Evolutionary conservation across 345 rosid genomes (phyloP).

Genomic region (Arabidopsis suecica): DNA sequence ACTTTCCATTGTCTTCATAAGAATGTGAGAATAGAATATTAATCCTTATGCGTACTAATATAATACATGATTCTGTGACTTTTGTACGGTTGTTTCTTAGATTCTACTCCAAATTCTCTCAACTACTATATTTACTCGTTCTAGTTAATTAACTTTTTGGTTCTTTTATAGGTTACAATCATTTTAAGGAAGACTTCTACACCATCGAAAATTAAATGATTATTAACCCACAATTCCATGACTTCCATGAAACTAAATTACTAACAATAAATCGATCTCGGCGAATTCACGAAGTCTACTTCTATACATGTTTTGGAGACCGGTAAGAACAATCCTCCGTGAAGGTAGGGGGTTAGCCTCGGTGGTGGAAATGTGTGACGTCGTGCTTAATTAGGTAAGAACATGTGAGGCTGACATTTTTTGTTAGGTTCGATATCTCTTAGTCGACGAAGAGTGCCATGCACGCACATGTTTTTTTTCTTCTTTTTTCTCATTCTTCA

Average conservation of each 20-base stretch:
- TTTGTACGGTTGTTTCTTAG: background rate
- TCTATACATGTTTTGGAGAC: background rate
- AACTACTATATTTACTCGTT: background rate
- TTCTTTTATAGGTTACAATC: background rate
- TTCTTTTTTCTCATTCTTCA: background rate
- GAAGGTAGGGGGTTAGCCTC: background rate
- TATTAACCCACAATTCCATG: background rate
- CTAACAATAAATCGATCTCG: background rate
- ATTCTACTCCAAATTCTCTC: constrained; percentile 8
- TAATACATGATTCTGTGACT: background rate
- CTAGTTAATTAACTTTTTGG: background rate
- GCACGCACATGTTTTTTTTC: constrained; percentile 8
- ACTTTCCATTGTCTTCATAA: background rate
- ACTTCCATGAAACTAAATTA: background rate
- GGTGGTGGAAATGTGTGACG: background rate
- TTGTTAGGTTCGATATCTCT: constrained; percentile 17
- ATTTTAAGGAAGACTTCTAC: too few species aligned
- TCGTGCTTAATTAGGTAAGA: background rate
- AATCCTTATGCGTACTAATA: background rate
- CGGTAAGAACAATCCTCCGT: background rate
- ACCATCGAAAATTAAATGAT: background rate
- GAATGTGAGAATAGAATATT: background rate
- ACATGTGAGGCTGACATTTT: constrained; percentile 26
- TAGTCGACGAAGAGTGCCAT: constrained; percentile 25
- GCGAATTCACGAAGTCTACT: background rate